A percentile compares a stretch with the other conserved stretches of the same genome.
phyloP scores from a whole-genome alignment of 139 green algal species.

The Pycnococcus provasolii region DNA sequence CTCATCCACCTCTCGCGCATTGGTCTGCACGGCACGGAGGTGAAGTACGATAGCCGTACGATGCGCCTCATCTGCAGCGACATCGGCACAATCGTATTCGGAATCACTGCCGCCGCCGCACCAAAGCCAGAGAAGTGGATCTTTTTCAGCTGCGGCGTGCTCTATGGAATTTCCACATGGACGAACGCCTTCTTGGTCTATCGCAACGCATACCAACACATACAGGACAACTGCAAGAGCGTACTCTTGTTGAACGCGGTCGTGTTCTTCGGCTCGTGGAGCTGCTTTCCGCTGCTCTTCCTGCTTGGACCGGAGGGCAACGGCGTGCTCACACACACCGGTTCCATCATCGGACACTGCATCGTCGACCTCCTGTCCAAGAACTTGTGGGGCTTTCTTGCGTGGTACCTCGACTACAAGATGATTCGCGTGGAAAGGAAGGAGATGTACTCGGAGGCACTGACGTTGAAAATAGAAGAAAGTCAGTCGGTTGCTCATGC shows the following conservation, averaged over 20 bases:
- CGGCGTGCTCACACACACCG: background rate
- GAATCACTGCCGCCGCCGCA: background rate
- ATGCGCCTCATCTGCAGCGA: background rate
- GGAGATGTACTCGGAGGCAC: too few species aligned
- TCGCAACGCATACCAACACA: too few species aligned
- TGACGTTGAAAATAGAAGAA: too few species aligned
- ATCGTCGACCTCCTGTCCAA: background rate
- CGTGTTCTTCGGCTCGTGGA: background rate
- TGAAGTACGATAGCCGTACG: background rate
- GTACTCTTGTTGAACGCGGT: background rate
- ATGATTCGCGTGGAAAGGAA: background rate
- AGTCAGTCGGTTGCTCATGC: too few species aligned
- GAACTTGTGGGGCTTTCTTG: background rate
- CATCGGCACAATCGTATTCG: background rate
- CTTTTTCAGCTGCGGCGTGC: background rate
- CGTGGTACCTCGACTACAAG: background rate
- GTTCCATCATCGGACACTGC: background rate
- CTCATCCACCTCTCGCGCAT: background rate
- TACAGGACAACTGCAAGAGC: too few species aligned
- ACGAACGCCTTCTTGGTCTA: too few species aligned
- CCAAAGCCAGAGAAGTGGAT: background rate
- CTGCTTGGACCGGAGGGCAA: background rate
- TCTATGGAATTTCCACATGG: too few species aligned
- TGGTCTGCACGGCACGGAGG: background rate
- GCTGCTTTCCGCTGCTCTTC: background rate